Base-by-base conservation (phyloP, 805 yeast species). In the Cyberlindnera lachancei region DNA sequence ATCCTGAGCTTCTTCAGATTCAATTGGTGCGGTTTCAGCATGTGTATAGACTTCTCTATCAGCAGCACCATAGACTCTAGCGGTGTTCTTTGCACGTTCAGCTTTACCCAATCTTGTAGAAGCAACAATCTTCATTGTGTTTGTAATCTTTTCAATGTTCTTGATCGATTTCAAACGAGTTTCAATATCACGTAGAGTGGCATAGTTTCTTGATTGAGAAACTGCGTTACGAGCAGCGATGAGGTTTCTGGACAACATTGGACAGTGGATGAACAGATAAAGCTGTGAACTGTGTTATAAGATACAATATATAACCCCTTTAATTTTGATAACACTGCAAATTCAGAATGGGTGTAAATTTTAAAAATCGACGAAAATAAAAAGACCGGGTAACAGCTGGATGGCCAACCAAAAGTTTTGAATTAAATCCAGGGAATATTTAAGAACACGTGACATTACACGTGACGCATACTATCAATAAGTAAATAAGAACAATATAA, bases 41-140 rank as follows among this genome's bases (percentile, higher is more conserved):
- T 79, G 75, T 48, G 73, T 66, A 66, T 68, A 85, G 51, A 92
- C 85, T 58, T 81, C 86, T 41, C 68, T 50, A 56, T 87, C 94
- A 38, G 88, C 78, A 51, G 72, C 70, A 57, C 79, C 79, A 72
- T 84, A 90, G 40, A 75, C 80, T 62, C 94, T 79, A 31, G 96
- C 81, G 31, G 84, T 74, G 48, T 70, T 68, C 87, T 87, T 90
- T 41, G 96, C 95, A 63, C 80, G 83, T 67, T 87, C 95, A 41
- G 98, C 98, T 68, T 84, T 87, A 60, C 76, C 72, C 62, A 92
- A 76, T 69, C 96, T 82, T 51, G 98, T 92, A 25, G 97, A 90
- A 25, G 98, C 98, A 55, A 92, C 98, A 66, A 92, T 81, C 74
- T 88, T 92, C 97, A 92, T 92, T 64, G 98, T 92, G 70, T 92